A percentile compares a stretch with the other conserved stretches of the same genome.
phyloP scores from a whole-genome alignment of 2,329 filamentous ascomycete species.

The Aspergillus calidoustus region DNA sequence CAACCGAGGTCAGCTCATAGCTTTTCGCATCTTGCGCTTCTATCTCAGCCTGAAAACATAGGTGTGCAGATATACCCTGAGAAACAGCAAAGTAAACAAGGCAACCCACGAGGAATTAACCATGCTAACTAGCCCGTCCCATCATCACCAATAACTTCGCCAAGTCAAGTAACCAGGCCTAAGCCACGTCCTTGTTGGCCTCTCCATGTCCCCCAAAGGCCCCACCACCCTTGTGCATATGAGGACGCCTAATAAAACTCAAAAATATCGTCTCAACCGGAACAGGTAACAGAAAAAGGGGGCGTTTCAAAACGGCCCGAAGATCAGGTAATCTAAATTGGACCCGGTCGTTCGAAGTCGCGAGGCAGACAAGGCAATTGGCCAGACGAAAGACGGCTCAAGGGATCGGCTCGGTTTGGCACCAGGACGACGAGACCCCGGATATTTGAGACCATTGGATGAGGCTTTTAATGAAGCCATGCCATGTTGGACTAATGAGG shows the following conservation, averaged over 20 bases:
- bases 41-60: neutral
- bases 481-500: slow-evolving; percentile 10
- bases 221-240: neutral
- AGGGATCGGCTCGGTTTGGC: neutral
- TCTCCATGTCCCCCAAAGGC: neutral
- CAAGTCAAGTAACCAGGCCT: neutral
- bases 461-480: slow-evolving; percentile 8
- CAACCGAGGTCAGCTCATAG: neutral
- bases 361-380: neutral
- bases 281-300: neutral
- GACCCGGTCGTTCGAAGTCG: neutral
- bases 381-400: neutral
- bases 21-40: neutral
- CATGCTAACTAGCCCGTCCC: neutral
- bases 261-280: neutral
- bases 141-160: neutral
- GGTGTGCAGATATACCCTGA: neutral
- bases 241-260: neutral
- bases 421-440: neutral
- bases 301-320: neutral
- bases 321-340: neutral
- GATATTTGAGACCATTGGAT: slow-evolving; percentile 9
- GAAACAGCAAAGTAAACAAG: neutral
- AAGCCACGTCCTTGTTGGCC: neutral
- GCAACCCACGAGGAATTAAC: neutral